A percentile compares a stretch with the other conserved stretches of the same genome.
phyloP scores from a whole-genome alignment of 2,329 filamentous ascomycete genomes.

The Helotiales sp. region DNA sequence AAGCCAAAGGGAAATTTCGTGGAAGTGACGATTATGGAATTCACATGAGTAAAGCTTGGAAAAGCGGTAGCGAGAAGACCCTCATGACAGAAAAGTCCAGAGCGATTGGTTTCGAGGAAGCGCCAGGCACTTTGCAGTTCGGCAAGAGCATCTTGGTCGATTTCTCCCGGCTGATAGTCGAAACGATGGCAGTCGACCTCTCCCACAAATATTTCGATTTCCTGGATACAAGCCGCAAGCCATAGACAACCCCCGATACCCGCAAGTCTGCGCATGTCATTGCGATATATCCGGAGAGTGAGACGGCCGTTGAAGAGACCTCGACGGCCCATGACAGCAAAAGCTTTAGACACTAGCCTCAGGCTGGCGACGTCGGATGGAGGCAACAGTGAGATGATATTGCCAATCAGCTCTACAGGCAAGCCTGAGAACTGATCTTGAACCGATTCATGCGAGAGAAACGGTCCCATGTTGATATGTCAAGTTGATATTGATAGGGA shows the following conservation, averaged over 20 bases:
- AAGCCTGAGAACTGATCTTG: background rate
- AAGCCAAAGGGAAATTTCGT: no score
- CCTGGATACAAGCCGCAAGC: background rate
- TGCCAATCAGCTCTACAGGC: background rate
- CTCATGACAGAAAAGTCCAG: background rate
- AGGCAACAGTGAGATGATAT: background rate
- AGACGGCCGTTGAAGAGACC: background rate
- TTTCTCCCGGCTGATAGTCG: background rate
- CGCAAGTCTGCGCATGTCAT: background rate
- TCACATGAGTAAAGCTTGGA: background rate
- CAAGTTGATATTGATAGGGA: background rate
- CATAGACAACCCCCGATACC: background rate
- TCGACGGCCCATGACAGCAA: background rate
- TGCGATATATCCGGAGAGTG: background rate
- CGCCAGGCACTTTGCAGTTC: background rate
- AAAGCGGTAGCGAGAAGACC: background rate
- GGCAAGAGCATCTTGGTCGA: background rate
- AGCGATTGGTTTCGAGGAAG: background rate
- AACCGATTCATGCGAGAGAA: background rate
- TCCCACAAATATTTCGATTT: background rate
- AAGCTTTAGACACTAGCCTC: background rate
- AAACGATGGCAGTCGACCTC: background rate
- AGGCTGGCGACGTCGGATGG: background rate
- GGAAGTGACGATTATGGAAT: no score
- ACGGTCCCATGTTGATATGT: background rate